A percentile compares a stretch with the other conserved stretches of the same genome.
phyloP scores from a whole-genome alignment of 2,329 filamentous ascomycete genomes.

The Claviceps spartinae region DNA sequence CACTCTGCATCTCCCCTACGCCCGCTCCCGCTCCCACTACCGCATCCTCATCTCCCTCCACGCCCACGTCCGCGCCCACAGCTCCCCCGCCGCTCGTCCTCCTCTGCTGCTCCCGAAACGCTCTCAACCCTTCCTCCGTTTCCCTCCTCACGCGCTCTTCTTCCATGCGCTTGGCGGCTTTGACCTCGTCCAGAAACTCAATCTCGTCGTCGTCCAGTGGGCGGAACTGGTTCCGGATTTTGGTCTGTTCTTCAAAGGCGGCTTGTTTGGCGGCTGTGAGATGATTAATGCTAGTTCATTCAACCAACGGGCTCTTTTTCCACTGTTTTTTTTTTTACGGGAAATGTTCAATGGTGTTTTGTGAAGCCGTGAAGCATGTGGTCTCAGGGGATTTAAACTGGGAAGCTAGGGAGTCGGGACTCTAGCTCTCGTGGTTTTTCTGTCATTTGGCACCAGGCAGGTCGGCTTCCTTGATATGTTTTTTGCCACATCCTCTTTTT shows the following conservation, averaged over 20 bases:
- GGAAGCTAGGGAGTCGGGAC: no score
- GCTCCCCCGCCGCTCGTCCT: conserved; percentile 12
- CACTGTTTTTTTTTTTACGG: background rate
- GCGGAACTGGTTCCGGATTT: conserved; percentile 64
- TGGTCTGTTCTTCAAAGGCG: conserved; percentile 61
- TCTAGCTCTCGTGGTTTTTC: no score
- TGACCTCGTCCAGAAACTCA: conserved; percentile 54
- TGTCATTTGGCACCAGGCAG: no score
- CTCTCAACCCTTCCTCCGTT: conserved; percentile 41
- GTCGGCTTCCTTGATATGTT: no score
- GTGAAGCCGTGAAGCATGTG: no score
- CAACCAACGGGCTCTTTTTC: background rate
- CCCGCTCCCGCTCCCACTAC: conserved; percentile 17
- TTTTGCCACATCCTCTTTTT: no score
- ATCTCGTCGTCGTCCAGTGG: conserved; percentile 67
- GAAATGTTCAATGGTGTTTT: no score
- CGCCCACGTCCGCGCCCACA: conserved; percentile 18
- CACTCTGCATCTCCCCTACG: conserved; percentile 16
- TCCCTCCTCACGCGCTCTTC: conserved; percentile 41
- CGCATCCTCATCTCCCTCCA: conserved; percentile 16
- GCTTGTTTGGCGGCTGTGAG: conserved; percentile 61
- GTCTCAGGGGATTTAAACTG: no score
- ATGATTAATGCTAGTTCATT: no score
- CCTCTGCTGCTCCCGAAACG: conserved; percentile 40
- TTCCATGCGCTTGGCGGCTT: conserved; percentile 33